Evolutionary conservation across 108 stramenopile species (phyloP).

Genomic region (Fistulifera pelliculosa): DNA sequence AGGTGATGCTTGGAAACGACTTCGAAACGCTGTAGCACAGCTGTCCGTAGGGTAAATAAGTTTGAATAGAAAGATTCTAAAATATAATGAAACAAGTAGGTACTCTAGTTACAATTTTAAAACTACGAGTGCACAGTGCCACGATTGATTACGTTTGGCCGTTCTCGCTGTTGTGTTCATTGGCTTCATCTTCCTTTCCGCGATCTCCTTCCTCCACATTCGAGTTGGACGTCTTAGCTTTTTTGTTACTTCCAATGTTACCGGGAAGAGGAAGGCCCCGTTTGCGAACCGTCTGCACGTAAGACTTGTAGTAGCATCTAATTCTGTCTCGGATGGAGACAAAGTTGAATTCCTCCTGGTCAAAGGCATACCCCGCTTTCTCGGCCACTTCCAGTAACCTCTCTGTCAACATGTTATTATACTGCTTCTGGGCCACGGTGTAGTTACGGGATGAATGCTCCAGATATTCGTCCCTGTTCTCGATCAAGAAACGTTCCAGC

Average conservation of each 20-base stretch:
- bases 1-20: conserved; percentile 61
- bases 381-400: conserved; percentile 61
- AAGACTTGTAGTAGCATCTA: conserved; percentile 83
- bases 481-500: conserved; percentile 82
- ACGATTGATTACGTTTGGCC: too few relatives aligned
- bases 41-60: too few relatives aligned
- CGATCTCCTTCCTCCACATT: background rate
- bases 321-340: conserved; percentile 81
- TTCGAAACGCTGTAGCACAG: conserved; percentile 38
- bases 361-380: conserved; percentile 58
- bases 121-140: too few relatives aligned
- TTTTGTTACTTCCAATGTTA: background rate
- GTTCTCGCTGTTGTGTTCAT: background rate
- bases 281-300: conserved; percentile 77
- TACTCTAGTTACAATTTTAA: too few relatives aligned
- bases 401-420: conserved; percentile 82
- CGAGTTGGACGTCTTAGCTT: background rate
- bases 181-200: background rate
- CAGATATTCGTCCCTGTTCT: conserved; percentile 78
- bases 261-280: conserved; percentile 47
- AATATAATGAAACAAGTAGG: too few relatives aligned
- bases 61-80: too few relatives aligned
- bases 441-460: conserved; percentile 80
- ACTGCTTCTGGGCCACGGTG: conserved; percentile 81
- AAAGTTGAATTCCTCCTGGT: conserved; percentile 76